Base-by-base conservation (phyloP, 176 grass and related monocot genomes). In the Aegilops speltoides region DNA sequence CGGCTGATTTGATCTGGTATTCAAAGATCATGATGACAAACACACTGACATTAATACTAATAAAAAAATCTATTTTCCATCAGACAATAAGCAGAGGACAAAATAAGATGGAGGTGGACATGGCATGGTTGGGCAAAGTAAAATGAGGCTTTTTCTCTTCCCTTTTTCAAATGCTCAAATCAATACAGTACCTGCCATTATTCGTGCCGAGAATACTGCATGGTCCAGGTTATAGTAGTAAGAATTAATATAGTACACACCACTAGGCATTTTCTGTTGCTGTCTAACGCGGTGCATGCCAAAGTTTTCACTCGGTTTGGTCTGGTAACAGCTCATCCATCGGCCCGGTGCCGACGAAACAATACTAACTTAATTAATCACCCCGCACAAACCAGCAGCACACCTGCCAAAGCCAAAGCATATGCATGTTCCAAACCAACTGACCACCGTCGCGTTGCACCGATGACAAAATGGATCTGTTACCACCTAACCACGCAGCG, bases 241-340 rank as follows among this genome's bases (percentile, higher is more conserved):
- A 64, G 48, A 75, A 48, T 3, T 36, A 36, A 36, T 36, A 1
- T 36, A 36, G 34, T 7, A 36, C 5, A 33, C 5, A 33, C 6
- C 7, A 41, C 9, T 14, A 1, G 48, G 8, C 15, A 22, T 75
- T 76, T 16, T 31, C 26, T 57, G 54, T 46, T 70, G 71, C 68
- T 25, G 48, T 60, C 6, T 1, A 16, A 57, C 26, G 23, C 28
- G 41, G 40, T 74, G 25, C 9, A 0, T 52, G 72, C 40, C 24
- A 19, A 34, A 34, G 52, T 68, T 17, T 67, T 54, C 28, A 65
- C 75, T 70, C 61, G 76, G 76, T 90, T 87, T 83, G 23, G 72
- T 52, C 60, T 40, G 65, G 81, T 79, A 10, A 83, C 89, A 88
- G 86, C 86, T 88, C 82, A 91, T 70, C 23, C 81, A 3, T 59